phyloP scores from a whole-genome alignment of 2,329 filamentous ascomycete species.

The Alternaria consortialis region DNA sequence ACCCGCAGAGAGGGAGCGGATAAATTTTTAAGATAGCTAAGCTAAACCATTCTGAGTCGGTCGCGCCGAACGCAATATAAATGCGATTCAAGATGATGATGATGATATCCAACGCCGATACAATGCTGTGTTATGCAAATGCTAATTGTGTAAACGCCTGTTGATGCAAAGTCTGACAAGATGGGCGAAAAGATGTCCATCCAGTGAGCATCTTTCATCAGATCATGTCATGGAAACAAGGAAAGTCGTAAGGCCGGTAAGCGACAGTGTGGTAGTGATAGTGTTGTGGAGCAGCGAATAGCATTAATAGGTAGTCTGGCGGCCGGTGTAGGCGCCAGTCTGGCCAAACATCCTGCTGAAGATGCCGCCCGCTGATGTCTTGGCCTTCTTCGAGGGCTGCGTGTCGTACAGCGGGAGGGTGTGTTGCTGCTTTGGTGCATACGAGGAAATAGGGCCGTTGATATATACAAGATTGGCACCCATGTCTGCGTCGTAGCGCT shows the following conservation, averaged over 20 bases:
- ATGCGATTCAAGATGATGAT: slow-evolving; percentile 8
- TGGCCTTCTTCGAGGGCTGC: slow-evolving; percentile 53
- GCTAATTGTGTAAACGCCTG: slow-evolving; percentile 16
- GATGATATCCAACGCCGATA: slow-evolving; percentile 17
- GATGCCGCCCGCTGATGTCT: slow-evolving; percentile 48
- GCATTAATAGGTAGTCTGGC: slow-evolving; percentile 44
- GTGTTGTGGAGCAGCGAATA: slow-evolving; percentile 34
- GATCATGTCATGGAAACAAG: slow-evolving; percentile 23
- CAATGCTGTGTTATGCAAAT: slow-evolving; percentile 19
- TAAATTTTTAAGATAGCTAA: slow-evolving; percentile 3
- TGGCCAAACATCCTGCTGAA: slow-evolving; percentile 51
- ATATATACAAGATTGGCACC: slow-evolving; percentile 57
- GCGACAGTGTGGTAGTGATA: slow-evolving; percentile 37
- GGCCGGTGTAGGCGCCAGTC: slow-evolving; percentile 36
- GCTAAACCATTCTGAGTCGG: slow-evolving; percentile 6
- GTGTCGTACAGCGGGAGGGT: slow-evolving; percentile 50
- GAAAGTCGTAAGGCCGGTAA: slow-evolving; percentile 29
- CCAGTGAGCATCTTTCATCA: slow-evolving; percentile 19
- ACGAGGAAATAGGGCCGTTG: slow-evolving; percentile 41
- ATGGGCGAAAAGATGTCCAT: slow-evolving; percentile 21
- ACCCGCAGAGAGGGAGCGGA: slow-evolving; percentile 5
- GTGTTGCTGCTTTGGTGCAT: slow-evolving; percentile 44
- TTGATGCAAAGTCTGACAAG: slow-evolving; percentile 13
- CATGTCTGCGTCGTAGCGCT: slow-evolving; percentile 55
- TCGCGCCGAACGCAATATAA: slow-evolving; percentile 9